Percentiles rank a stretch among this genome's conserved stretches.
These are phyloP conservation scores for Fistulinella prunicolor DNA, from an alignment of 768 basidiomycete genomes.

Conservation along the genomic window DNA sequence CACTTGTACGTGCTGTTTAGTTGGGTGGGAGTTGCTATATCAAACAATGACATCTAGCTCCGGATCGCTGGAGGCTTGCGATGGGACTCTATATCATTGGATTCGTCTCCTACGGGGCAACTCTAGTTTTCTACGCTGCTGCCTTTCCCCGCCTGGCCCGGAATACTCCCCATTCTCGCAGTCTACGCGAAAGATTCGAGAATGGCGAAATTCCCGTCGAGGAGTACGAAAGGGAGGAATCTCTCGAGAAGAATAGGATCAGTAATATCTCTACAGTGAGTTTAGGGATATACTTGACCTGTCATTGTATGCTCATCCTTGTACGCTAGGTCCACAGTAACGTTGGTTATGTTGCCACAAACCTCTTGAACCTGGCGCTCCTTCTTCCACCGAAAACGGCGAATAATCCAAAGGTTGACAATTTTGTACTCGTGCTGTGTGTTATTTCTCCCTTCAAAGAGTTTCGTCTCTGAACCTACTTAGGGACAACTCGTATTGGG, in stretches of 20 bases:
- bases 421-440: constrained; percentile 70
- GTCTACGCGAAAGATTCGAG: constrained; percentile 53
- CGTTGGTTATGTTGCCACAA: constrained; percentile 65
- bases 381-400: constrained; percentile 49
- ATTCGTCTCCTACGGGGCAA: constrained; percentile 77
- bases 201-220: constrained; percentile 56
- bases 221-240: constrained; percentile 72
- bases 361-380: constrained; percentile 66
- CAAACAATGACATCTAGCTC: constrained; percentile 37
- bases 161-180: constrained; percentile 64
- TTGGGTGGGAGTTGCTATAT: not conserved
- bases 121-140: constrained; percentile 78
- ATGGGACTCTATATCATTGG: constrained; percentile 81
- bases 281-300: not conserved
- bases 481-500: constrained; percentile 75
- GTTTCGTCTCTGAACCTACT: not conserved
- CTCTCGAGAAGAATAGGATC: constrained; percentile 79
- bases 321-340: constrained; percentile 64
- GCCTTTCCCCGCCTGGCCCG: constrained; percentile 78
- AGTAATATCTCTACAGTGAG: constrained; percentile 80
- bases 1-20: constrained; percentile 45
- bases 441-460: constrained; percentile 17
- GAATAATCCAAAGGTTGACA: constrained; percentile 62
- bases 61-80: constrained; percentile 67
- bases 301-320: not conserved